phyloP scores from a whole-genome alignment of 192 early-diverging fungal genomes.

The Podila verticillata region DNA sequence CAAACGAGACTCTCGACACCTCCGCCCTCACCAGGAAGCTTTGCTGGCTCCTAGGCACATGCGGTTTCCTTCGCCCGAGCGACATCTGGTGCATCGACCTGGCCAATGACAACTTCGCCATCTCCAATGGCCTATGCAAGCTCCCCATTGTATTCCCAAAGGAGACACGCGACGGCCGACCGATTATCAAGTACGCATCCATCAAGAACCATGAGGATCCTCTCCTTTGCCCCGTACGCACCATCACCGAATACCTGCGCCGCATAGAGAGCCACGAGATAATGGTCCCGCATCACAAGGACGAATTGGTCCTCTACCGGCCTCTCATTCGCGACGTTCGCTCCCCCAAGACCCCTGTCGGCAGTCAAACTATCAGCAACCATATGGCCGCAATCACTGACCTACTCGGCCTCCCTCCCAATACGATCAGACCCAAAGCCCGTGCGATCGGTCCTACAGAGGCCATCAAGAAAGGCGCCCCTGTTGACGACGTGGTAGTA shows the following conservation, averaged over 20 bases:
- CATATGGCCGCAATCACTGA: too few relatives aligned
- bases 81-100: conserved; percentile 14
- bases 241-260: not conserved
- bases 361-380: too few relatives aligned
- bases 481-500: conserved; percentile 10
- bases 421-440: not conserved
- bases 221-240: not conserved
- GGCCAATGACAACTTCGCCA: not conserved
- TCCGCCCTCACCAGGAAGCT: too few relatives aligned
- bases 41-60: too few relatives aligned
- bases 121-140: too few relatives aligned
- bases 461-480: not conserved
- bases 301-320: too few relatives aligned
- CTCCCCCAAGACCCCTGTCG: too few relatives aligned
- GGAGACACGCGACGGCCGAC: not conserved
- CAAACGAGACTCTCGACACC: too few relatives aligned
- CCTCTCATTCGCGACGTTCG: too few relatives aligned
- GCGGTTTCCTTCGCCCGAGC: not conserved
- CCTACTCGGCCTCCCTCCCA: too few relatives aligned
- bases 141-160: not conserved
- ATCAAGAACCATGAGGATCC: not conserved
- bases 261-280: not conserved
- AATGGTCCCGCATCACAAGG: not conserved
- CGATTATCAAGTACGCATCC: not conserved
- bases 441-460: not conserved